These are phyloP conservation scores for Stephania japonica DNA, from an alignment of 164 flowering plant species.

Conservation along the genomic window DNA sequence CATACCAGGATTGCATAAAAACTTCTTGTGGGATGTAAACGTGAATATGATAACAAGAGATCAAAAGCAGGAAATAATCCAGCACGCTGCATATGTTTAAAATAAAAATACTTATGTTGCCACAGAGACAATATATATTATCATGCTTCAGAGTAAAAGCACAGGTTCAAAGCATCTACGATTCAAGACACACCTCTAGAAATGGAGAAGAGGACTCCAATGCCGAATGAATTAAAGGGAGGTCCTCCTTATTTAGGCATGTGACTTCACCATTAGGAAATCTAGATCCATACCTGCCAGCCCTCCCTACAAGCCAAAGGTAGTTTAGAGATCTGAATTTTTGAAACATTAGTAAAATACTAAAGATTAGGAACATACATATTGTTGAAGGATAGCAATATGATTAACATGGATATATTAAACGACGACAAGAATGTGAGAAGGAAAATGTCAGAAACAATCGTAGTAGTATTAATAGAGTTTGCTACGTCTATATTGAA, in stretches of 20 bases:
- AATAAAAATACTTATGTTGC: neutral
- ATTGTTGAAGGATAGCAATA: too few relatives aligned
- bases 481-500: neutral
- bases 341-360: neutral
- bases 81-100: constrained; percentile 55
- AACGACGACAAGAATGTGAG: too few relatives aligned
- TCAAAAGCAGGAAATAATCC: constrained; percentile 87
- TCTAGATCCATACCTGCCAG: constrained; percentile 91
- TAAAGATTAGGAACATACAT: neutral
- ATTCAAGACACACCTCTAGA: constrained; percentile 52
- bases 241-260: constrained; percentile 60
- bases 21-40: constrained; percentile 43
- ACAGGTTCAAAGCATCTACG: neutral
- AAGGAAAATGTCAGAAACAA: neutral
- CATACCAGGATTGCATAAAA: constrained; percentile 66
- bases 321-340: neutral
- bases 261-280: constrained; percentile 92
- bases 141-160: neutral
- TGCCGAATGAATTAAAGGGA: constrained; percentile 80
- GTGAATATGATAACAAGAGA: constrained; percentile 70
- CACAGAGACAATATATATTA: constrained; percentile 4
- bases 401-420: too few relatives aligned
- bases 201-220: constrained; percentile 64
- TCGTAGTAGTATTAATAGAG: neutral
- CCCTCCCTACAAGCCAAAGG: constrained; percentile 64